phyloP scores from a whole-genome alignment of 257 asterid species.

The Scutellaria barbata region DNA sequence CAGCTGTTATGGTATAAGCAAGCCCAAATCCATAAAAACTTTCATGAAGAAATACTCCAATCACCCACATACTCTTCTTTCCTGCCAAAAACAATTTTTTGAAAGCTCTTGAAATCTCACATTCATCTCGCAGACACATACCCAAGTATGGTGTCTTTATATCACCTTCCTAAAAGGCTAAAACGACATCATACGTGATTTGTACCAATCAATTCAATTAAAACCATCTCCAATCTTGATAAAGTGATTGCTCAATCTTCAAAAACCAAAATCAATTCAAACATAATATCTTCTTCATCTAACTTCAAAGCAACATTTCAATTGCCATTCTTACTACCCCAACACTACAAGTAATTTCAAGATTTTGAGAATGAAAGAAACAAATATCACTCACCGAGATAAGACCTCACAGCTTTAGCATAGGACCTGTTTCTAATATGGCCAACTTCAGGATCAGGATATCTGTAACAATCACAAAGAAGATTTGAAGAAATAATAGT shows the following conservation, averaged over 20 bases:
- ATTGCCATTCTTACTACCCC: conserved; percentile 1
- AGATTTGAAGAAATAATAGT: conserved; percentile 52
- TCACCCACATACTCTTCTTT: conserved; percentile 55
- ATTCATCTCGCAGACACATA: not conserved
- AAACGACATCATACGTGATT: not conserved
- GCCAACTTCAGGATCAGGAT: conserved; percentile 57
- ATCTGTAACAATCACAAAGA: conserved; percentile 59
- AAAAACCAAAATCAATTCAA: not conserved
- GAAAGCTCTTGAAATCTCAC: not conserved
- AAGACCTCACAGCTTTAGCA: conserved; percentile 57
- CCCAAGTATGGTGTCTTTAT: not conserved
- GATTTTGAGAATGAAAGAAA: not conserved
- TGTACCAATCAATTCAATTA: not conserved
- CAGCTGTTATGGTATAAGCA: conserved; percentile 63
- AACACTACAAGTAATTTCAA: not conserved
- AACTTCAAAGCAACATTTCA: not conserved
- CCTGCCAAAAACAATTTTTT: conserved; percentile 43
- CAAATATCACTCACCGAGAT: conserved; percentile 41
- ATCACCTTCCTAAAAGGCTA: too few species aligned
- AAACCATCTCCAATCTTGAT: not conserved
- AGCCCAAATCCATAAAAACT: conserved; percentile 57
- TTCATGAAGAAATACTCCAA: conserved; percentile 52
- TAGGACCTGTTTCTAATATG: conserved; percentile 55
- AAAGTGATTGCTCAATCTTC: not conserved
- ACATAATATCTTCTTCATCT: not conserved